Base-by-base conservation (phyloP, 352 stramenopile species). In the Plasmopara muralis region DNA sequence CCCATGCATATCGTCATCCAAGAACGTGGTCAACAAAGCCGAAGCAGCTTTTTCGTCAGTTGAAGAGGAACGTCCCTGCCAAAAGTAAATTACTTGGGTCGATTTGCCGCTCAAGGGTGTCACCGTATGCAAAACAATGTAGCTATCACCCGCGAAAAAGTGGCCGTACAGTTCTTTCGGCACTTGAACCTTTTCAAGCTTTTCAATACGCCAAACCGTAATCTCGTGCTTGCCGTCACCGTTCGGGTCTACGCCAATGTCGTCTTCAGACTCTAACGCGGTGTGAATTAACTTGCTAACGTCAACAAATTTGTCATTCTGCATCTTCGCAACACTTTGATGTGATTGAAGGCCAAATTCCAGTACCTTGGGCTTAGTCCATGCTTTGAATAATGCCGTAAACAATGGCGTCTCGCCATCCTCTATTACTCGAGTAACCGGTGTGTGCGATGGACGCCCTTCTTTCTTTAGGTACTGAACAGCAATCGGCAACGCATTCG, bases 71-170 rank as follows among this genome's bases (percentile, higher is more conserved):
- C 81, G 80, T n/a, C 88, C 88, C 57, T 95, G 83, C 77, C 87
- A 96, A 66, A 96, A 96, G 78, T 96, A 96, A 58, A 96, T 95
- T 55, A 96, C 72, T 50, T 95, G 74, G 15, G 66, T 75, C 31
- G 71, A 64, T 64, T 89, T 90, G 35, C 74, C 77, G 40, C 59
- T 84, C 18, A 70, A 62, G 20, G 74, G 61, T 50, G 65, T 87
- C 15, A 85, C 80, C 16, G 80, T 87, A 50, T 95, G 71, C 25
- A 98, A 68, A 18, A 98, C 54, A 60, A 99, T 90, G 76, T 99
- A 99, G 55, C 85, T 97, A 70, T 99, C 95, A 30, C 95, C 95
- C 46, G 77, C 77, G 64, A 95, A 95, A 64, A 99, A 98, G 42
- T 89, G 78, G 14, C 95, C 95, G 55, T 97, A 88, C 16, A 76